Evolutionary conservation across 352 stramenopile genomes (phyloP), one percentile per base, ranked within the genome.

Genomic region (Pythium sukuiense): DNA sequence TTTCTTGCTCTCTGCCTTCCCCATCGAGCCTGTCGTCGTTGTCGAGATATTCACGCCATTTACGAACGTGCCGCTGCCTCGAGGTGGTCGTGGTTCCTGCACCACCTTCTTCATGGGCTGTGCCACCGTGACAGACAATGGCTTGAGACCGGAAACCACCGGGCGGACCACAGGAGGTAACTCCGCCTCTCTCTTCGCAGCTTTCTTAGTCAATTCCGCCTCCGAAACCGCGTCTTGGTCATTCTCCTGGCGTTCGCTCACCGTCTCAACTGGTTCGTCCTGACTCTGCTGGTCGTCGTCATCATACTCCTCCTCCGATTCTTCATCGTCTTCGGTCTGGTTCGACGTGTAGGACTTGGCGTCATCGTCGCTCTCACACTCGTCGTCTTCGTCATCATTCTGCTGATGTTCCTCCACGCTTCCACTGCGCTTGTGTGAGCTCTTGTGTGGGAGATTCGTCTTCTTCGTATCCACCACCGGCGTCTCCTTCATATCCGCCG

Each of bases 41-140:
- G 41, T 35, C 16, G 43, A 20, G 7, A 32, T 18, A 6, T 24
- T 52, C 12, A 43, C 57, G 11, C 57, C 46, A 30, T 56, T 65
- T 20, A 29, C 35, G 55, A 29, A 45, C 29, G 52, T 63, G 12
- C 56, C 55, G 30, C 69, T 69, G 11, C 70, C 65, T 16, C 72
- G 72, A 12, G 73, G 83, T 16, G 74, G 76, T 9, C 71, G 73
- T 29, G 83, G 83, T 18, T 87, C 83, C 29, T 81, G 65, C 29
- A 89, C 66, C 8, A 63, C 66, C 43, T 56, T 68, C 46, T 75
- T 79, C 54, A 67, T 69, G 1, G 76, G 71, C 24, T 79, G 71
- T 7, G 64, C 48, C n/a, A 76, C 63, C 0, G 64, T 65, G 16
- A 83, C 50, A 2, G 73, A 79, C 32, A 58, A 29, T 3, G 35